These are phyloP conservation scores for Pichia sp. DNA, from an alignment of 1,139 yeast genomes.

Conservation along the genomic window DNA sequence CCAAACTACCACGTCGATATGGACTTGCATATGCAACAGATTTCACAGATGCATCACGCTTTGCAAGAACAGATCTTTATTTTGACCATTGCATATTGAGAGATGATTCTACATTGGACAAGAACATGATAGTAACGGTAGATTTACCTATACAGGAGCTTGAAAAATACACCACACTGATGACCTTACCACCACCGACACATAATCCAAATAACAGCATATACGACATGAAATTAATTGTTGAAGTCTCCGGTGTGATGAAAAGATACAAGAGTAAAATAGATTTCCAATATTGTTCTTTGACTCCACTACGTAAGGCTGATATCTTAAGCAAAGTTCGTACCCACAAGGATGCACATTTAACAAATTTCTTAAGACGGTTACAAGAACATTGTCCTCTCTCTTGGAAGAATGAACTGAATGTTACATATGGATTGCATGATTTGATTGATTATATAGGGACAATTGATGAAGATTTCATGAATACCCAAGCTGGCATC, in stretches of 20 bases:
- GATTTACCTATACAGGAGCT: constrained; percentile 13
- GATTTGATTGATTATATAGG: constrained; percentile 9
- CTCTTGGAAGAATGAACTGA: constrained; percentile 12
- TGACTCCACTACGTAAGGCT: constrained; percentile 7
- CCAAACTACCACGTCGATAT: background rate
- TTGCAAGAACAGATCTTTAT: background rate
- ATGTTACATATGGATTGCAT: constrained; percentile 14
- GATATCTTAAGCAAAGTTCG: constrained; percentile 10
- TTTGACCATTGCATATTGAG: constrained; percentile 12
- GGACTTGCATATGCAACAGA: constrained; percentile 21
- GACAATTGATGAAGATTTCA: background rate
- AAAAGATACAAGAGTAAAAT: constrained; percentile 19
- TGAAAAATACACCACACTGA: background rate
- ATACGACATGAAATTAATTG: constrained; percentile 16
- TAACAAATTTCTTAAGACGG: constrained; percentile 13
- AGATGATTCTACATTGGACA: constrained; percentile 4
- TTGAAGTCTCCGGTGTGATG: constrained; percentile 18
- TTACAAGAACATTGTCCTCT: constrained; percentile 12
- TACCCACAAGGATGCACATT: constrained; percentile 12
- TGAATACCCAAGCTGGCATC: background rate
- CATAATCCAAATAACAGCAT: constrained; percentile 14
- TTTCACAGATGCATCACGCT: constrained; percentile 17
- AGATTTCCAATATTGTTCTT: constrained; percentile 19
- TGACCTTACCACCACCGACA: constrained; percentile 14
- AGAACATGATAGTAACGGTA: constrained; percentile 11